A percentile compares a stretch with the other conserved stretches of the same genome.
phyloP scores from a whole-genome alignment of 331 rosid species.

The Erythrophleum ivorense region DNA sequence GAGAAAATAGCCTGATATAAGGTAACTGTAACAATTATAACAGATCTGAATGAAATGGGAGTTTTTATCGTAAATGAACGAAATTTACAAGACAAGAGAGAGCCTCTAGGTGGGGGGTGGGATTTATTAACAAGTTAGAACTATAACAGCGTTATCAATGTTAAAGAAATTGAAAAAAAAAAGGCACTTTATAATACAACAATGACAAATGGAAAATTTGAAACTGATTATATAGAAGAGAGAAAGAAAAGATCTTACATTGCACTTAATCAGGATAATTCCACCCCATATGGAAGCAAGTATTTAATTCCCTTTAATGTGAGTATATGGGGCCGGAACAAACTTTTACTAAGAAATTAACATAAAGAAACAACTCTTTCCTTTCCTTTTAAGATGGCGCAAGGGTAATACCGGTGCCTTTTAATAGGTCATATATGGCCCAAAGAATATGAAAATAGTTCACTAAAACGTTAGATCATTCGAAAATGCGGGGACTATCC shows the following conservation, averaged over 20 bases:
- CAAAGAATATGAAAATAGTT: conserved; percentile 6
- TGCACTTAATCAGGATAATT: neutral
- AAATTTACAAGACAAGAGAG: conserved; percentile 7
- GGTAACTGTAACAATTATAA: neutral
- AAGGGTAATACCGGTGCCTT: neutral
- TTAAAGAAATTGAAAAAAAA: neutral
- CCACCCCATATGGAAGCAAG: conserved; percentile 16
- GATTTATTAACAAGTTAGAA: conserved; percentile 1
- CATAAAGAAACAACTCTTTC: conserved; percentile 1
- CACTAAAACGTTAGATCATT: neutral
- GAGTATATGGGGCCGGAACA: neutral
- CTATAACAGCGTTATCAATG: neutral
- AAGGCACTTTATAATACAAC: neutral
- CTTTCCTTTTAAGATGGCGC: neutral
- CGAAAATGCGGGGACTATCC: neutral
- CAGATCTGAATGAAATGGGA: conserved; percentile 1
- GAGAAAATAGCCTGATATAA: conserved; percentile 30
- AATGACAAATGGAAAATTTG: neutral
- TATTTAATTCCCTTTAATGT: conserved; percentile 10
- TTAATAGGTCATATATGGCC: neutral
- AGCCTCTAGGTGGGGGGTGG: neutral
- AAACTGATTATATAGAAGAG: conserved; percentile 3
- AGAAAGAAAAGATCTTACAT: neutral
- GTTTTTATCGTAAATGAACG: conserved; percentile 24
- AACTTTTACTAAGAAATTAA: neutral